Evolutionary conservation across 2,329 filamentous ascomycete species (phyloP).

Genomic region (Pseudogymnoascus sp.): DNA sequence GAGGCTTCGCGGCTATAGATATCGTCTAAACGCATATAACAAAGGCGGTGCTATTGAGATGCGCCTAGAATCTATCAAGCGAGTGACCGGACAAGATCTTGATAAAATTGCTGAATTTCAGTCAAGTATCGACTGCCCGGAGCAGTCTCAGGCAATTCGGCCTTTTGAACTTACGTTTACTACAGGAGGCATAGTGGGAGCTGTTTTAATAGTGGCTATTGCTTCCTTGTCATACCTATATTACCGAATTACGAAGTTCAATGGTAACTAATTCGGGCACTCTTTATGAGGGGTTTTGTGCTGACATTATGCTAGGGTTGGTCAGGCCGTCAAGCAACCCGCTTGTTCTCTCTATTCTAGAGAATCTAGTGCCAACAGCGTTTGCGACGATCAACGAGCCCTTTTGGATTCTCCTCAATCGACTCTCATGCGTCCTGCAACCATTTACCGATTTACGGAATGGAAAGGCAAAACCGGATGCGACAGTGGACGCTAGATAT

Average conservation of each 20-base stretch:
- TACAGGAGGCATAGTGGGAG: slow-evolving; percentile 10
- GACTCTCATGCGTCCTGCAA: slow-evolving; percentile 45
- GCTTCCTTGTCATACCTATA: slow-evolving; percentile 13
- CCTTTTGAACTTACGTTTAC: slow-evolving; percentile 15
- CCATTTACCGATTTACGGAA: slow-evolving; percentile 44
- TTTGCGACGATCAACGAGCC: slow-evolving; percentile 52
- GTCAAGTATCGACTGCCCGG: not conserved
- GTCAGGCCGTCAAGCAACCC: slow-evolving; percentile 16
- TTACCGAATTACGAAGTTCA: slow-evolving; percentile 9
- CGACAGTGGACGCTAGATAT: slow-evolving; percentile 41
- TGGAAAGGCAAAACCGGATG: slow-evolving; percentile 32
- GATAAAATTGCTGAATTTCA: not conserved
- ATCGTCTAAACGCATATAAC: not conserved
- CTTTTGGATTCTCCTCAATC: slow-evolving; percentile 48
- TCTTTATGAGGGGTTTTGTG: not conserved
- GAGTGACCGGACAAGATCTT: not conserved
- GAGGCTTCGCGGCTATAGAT: not conserved
- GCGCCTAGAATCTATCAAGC: not conserved
- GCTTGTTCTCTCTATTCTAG: slow-evolving; percentile 31
- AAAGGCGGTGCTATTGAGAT: not conserved
- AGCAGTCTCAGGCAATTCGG: slow-evolving; percentile 10
- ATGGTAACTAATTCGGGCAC: slow-evolving; percentile 14
- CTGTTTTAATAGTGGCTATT: slow-evolving; percentile 7
- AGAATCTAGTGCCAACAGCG: slow-evolving; percentile 46
- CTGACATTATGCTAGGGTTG: slow-evolving; percentile 13